Base-by-base conservation (phyloP, 768 basidiomycete species). In the Jaapia argillacea region DNA sequence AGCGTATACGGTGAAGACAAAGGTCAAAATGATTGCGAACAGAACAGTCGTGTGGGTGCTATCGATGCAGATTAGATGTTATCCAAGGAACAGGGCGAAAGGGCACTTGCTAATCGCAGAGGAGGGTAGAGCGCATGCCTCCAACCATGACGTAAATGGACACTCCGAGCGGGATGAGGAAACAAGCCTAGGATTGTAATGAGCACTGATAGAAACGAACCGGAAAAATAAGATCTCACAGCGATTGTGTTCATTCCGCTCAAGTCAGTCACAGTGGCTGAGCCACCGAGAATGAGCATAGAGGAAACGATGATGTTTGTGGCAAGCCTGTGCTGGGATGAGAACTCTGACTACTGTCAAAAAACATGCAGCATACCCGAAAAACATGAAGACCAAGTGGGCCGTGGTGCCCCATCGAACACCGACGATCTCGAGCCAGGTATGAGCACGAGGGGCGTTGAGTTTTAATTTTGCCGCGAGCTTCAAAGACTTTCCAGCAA, bases 261-360 rank as follows among this genome's bases (percentile, higher is more conserved):
- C 48, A 97, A 59, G 50, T 78, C 78, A 0, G 80, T 81, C 36
- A 97, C 91, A 1, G 92, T 93, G 0, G 92, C 92, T 0, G 85
- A 83, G 3, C 84, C 82, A 4, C 85, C 86, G 6, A 86, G 72
- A 48, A 82, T 77, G 22, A 82, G 67, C 82, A 85, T 87, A 7
- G 81, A 85, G 40, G 85, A 87, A n/a, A 92, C 90, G 54, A 93
- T 86, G 44, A 94, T 70, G 59, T 93, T 93, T 25, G 92, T 92
- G 2, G 86, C 81, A 5, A 96, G 67, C n/a, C 79, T 79, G 14
- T 2, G 27, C n/a, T 46, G 26, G n/a, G 33, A 12, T 16, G 24
- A 20, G n/a, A 43, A 39, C 24, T 27, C 35, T 31, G 10, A 22
- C 41, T 21, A 18, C 35, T 5, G 37, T 25, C 33, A 22, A 22